Conservation (phyloP, 768 basidiomycete genomes). For the Suillus luteus region DNA sequence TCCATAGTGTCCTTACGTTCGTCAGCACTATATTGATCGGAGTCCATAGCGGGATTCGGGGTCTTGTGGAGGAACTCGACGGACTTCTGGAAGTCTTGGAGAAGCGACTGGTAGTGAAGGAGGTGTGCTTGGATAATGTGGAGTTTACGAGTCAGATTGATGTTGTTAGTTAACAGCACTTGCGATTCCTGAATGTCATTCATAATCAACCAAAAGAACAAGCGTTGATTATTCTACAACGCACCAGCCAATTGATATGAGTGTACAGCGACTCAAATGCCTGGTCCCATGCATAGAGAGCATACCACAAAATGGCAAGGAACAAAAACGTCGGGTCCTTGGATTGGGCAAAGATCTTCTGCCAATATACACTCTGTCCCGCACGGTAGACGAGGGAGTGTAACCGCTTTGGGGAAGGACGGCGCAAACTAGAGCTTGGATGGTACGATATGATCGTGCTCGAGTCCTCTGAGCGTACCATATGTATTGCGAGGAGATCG, state of each 20-base stretch:
- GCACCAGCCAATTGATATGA: conserved; percentile 53
- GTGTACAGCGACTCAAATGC: conserved; percentile 51
- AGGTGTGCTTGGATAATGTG: conserved; percentile 61
- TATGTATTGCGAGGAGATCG: conserved; percentile 42
- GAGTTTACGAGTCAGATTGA: conserved; percentile 49
- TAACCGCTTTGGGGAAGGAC: conserved; percentile 31
- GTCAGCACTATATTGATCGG: conserved; percentile 14
- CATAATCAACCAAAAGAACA: conserved; percentile 2
- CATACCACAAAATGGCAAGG: conserved; percentile 54
- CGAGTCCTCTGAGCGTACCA: conserved; percentile 31
- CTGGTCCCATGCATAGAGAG: conserved; percentile 65
- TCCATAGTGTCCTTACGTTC: conserved; percentile 7
- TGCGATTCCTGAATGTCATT: conserved; percentile 42
- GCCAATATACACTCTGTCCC: conserved; percentile 40
- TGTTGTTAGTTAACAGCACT: conserved; percentile 40
- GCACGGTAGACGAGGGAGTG: conserved; percentile 35
- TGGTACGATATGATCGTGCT: conserved; percentile 41
- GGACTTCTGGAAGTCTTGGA: conserved; percentile 55
- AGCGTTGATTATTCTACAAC: conserved; percentile 15
- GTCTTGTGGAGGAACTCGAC: conserved; percentile 52
- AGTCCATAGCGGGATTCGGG: conserved; percentile 49
- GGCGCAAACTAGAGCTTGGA: conserved; percentile 25
- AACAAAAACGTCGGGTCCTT: conserved; percentile 37
- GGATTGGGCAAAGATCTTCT: conserved; percentile 32
- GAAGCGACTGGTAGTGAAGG: conserved; percentile 54